Evolutionary conservation across 83 land plant genomes (phyloP).

Genomic region (Picea abies): DNA sequence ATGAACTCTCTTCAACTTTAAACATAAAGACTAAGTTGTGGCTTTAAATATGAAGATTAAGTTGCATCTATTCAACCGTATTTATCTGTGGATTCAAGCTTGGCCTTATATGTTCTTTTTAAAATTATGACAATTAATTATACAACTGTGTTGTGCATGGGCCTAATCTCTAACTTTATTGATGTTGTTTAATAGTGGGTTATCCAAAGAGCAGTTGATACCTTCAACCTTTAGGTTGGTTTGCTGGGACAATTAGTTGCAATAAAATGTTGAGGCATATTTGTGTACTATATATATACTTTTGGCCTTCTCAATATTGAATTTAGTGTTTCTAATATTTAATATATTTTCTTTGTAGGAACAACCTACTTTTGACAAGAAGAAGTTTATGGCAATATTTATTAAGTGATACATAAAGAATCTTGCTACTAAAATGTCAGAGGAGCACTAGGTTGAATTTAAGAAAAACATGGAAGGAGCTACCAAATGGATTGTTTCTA

Average conservation of each 20-base stretch:
- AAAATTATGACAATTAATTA: not conserved
- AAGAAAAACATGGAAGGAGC: constrained; percentile 75
- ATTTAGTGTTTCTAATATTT: not conserved
- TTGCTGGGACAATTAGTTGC: not conserved
- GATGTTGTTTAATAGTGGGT: constrained; percentile 35
- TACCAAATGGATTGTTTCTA: constrained; percentile 67
- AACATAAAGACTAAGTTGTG: too few relatives aligned
- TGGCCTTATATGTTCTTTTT: not conserved
- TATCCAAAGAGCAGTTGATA: constrained; percentile 56
- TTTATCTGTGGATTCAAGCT: not conserved
- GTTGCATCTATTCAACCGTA: too few relatives aligned
- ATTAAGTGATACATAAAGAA: constrained; percentile 68
- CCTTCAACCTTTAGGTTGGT: constrained; percentile 83
- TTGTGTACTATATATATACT: too few relatives aligned
- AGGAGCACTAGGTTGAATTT: constrained; percentile 57
- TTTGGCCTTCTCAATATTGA: not conserved
- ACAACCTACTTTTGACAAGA: constrained; percentile 87
- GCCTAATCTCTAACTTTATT: too few relatives aligned
- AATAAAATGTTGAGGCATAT: not conserved
- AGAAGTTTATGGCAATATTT: constrained; percentile 57
- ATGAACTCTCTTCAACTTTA: too few relatives aligned
- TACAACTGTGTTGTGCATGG: not conserved
- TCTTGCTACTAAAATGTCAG: constrained; percentile 54
- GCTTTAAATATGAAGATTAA: too few relatives aligned
- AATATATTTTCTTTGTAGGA: constrained; percentile 27